Conservation (phyloP, 1,284 basidiomycete species). For the Boletus mariae region DNA sequence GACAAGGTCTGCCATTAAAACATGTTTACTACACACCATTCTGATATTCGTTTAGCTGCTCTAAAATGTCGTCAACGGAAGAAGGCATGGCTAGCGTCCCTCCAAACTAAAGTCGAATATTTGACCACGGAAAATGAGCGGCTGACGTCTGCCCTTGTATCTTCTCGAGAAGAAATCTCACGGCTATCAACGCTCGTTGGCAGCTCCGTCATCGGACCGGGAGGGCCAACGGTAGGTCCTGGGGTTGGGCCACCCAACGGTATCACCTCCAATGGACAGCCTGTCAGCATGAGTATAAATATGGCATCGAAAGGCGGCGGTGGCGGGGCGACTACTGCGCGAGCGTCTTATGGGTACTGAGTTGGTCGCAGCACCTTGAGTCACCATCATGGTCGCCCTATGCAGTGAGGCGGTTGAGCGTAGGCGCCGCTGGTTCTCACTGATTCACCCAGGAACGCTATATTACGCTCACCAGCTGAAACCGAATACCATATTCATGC, state of each 20-base stretch:
- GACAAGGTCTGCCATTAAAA: slow-evolving; percentile 67
- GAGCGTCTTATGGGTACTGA: slow-evolving; percentile 35
- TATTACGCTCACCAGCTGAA: slow-evolving; percentile 15
- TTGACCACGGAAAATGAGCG: slow-evolving; percentile 91
- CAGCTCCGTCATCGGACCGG: slow-evolving; percentile 49
- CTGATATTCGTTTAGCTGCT: slow-evolving; percentile 60
- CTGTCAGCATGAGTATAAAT: slow-evolving; percentile 45
- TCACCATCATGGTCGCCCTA: slow-evolving; percentile 5
- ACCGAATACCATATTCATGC: slow-evolving; percentile 16
- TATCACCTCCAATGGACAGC: slow-evolving; percentile 32
- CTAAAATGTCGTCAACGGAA: slow-evolving; percentile 98
- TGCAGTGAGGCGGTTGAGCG: slow-evolving; percentile 15
- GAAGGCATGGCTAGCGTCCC: slow-evolving; percentile 92
- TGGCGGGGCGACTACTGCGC: slow-evolving; percentile 18
- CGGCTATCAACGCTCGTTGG: slow-evolving; percentile 70
- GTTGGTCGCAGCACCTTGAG: slow-evolving; percentile 1
- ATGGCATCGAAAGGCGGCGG: slow-evolving; percentile 34
- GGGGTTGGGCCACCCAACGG: slow-evolving; percentile 26
- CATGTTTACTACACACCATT: slow-evolving; percentile 1
- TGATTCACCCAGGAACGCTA: slow-evolving; percentile 16
- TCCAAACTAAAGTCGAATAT: slow-evolving; percentile 92
- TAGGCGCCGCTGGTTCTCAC: not conserved
- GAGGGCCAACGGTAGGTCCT: slow-evolving; percentile 27
- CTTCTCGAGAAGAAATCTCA: slow-evolving; percentile 77
- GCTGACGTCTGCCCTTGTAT: slow-evolving; percentile 73